Evolutionary conservation across 805 yeast genomes (phyloP).

Genomic region (Yamadazyma akitaensis): DNA sequence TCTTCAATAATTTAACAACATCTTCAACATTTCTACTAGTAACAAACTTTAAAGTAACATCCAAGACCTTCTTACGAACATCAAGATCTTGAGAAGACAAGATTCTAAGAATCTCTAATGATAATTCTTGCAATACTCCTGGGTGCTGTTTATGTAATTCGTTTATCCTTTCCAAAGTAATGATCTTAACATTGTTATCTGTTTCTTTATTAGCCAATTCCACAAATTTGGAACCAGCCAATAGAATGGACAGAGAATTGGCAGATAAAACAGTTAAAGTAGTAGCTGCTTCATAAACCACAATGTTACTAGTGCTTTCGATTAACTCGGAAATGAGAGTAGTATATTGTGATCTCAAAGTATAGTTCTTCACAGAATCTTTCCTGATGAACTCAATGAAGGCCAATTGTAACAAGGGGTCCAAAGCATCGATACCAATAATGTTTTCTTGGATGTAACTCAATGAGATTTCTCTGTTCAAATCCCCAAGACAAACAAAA

Average conservation of each 20-base stretch:
- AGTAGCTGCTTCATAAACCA: slow-evolving; percentile 87
- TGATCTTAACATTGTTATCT: slow-evolving; percentile 93
- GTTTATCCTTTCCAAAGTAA: slow-evolving; percentile 81
- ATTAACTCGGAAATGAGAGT: slow-evolving; percentile 69
- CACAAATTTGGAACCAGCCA: slow-evolving; percentile 82
- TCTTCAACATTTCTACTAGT: slow-evolving; percentile 90
- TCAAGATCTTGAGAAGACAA: slow-evolving; percentile 86
- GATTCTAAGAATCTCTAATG: slow-evolving; percentile 82
- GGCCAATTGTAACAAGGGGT: slow-evolving; percentile 82
- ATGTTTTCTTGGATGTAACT: slow-evolving; percentile 74
- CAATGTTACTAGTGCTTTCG: slow-evolving; percentile 67
- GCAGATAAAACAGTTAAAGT: slow-evolving; percentile 64
- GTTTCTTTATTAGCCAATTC: slow-evolving; percentile 88
- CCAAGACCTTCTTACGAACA: slow-evolving; percentile 84
- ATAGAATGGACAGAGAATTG: slow-evolving; percentile 62
- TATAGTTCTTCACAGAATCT: slow-evolving; percentile 65
- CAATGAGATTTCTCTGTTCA: slow-evolving; percentile 83
- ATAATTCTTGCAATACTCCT: slow-evolving; percentile 78
- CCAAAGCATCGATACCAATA: slow-evolving; percentile 57
- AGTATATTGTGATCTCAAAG: slow-evolving; percentile 67
- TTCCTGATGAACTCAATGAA: slow-evolving; percentile 87
- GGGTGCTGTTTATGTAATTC: slow-evolving; percentile 72
- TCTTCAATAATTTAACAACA: slow-evolving; percentile 86
- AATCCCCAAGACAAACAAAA: slow-evolving; percentile 76
- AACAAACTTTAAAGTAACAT: slow-evolving; percentile 75